Evolutionary conservation across 805 yeast species (phyloP), one percentile per base, ranked within the genome.

Genomic region (Ogataea thermomethanolica): DNA sequence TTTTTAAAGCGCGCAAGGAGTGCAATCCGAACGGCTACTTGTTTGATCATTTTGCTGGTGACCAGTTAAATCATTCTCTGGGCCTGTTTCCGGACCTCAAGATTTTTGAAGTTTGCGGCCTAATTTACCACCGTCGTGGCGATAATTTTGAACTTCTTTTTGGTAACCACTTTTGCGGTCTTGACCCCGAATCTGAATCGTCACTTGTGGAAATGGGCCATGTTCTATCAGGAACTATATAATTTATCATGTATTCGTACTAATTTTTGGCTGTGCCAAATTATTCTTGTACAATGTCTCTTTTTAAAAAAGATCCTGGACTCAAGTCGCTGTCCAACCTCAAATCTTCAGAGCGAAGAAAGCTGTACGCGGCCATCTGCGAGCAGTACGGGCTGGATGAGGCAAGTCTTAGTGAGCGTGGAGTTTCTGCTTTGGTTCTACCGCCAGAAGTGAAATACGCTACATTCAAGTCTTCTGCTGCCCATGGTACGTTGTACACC

Each of bases 301-400:
- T 31, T 26, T 78, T 78, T 51, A 69, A 72, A 50, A 78, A 77
- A 45, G 69, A 70, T 32, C 73, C 79, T 11, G 68, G 67, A 55
- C 67, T 82, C 42, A 90, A 89, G 63, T 80, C 95, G 3, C 68
- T 79, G 37, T 75, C 95, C 14, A 86, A 87, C 51, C 69, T 93
- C 44, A 89, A 88, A 61, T 76, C 86, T 10, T 84, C 95, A 0
- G 97, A 88, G 49, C 68, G 93, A 29, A 74, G 85, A 48, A 72
- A 71, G 46, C 59, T 81, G 20, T 59, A 78, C 8, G 50, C 58
- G 4, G 51, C 57, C 4, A 67, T 82, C 23, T 66, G 78, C 47
- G 50, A 60, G 15, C 56, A 51, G 22, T 79, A 70, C 49, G 53
- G 51, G 8, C 53, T 78, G 20, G 65, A 70, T 4, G 63, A 61